Percentiles rank a stretch among this genome's conserved stretches.
Conservation (phyloP, 1,139 yeast species). For the Suhomyces chickasaworum region DNA sequence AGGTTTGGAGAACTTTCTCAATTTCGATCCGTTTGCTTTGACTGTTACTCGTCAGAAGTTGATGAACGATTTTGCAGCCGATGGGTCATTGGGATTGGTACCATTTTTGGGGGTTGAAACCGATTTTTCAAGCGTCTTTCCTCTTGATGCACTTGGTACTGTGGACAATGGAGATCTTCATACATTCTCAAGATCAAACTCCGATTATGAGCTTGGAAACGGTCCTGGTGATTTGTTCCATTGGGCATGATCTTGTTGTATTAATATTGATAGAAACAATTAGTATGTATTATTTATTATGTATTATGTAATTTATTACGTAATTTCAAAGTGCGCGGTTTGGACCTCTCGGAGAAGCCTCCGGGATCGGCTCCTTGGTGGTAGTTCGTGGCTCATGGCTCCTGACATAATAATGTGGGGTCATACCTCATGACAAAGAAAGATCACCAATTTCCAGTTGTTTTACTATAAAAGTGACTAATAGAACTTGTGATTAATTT, state of each 20-base stretch:
- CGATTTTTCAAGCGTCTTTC: constrained; percentile 4
- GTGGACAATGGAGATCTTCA: constrained; percentile 1
- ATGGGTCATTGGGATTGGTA: constrained; percentile 66
- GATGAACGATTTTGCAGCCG: constrained; percentile 63
- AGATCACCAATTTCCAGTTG: background rate
- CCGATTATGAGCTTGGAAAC: background rate
- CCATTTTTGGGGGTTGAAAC: constrained; percentile 48
- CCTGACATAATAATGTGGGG: constrained; percentile 4
- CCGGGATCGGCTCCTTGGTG: constrained; percentile 10
- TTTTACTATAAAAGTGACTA: background rate
- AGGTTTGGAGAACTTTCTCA: constrained; percentile 32
- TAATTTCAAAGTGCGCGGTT: too few species aligned
- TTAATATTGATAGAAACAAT: background rate
- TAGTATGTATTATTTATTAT: too few species aligned
- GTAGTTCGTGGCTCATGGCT: too few species aligned
- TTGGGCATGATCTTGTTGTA: constrained; percentile 1
- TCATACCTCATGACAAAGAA: constrained; percentile 31
- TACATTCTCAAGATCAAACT: background rate
- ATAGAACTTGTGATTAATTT: background rate
- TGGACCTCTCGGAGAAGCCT: constrained; percentile 2
- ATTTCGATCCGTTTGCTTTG: constrained; percentile 46
- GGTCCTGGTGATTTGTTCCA: constrained; percentile 1
- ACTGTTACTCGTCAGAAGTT: constrained; percentile 38
- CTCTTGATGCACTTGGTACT: background rate
- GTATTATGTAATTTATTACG: background rate